These are phyloP conservation scores for Pseudocercospora macadamiae DNA, from an alignment of 2,329 filamentous ascomycete species.

Conservation along the genomic window DNA sequence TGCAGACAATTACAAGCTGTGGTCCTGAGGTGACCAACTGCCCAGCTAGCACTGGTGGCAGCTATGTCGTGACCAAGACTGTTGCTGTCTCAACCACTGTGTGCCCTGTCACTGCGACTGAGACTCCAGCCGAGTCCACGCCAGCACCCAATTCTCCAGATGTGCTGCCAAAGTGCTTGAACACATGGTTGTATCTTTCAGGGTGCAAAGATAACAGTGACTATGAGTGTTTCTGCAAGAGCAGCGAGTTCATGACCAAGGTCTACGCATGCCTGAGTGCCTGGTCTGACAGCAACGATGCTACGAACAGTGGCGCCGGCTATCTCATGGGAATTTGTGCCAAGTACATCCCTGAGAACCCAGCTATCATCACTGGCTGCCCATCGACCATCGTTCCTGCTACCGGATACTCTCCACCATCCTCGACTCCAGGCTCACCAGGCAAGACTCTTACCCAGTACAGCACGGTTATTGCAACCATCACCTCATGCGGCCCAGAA, in stretches of 20 bases:
- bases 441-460: slow-evolving; percentile 28
- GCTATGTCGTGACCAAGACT: slow-evolving; percentile 34
- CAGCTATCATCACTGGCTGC: slow-evolving; percentile 79
- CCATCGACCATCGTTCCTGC: slow-evolving; percentile 60
- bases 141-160: slow-evolving; percentile 58
- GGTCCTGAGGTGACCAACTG: slow-evolving; percentile 39
- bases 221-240: slow-evolving; percentile 82
- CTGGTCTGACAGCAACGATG: slow-evolving; percentile 67
- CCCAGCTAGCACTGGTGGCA: slow-evolving; percentile 39
- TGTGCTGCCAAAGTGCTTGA: slow-evolving; percentile 84
- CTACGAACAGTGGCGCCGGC: slow-evolving; percentile 71
- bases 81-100: slow-evolving; percentile 45
- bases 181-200: slow-evolving; percentile 79
- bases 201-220: slow-evolving; percentile 85
- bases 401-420: slow-evolving; percentile 31
- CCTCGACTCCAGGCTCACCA: slow-evolving; percentile 16
- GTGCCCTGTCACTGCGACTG: slow-evolving; percentile 41
- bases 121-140: slow-evolving; percentile 16
- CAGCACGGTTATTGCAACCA: slow-evolving; percentile 39
- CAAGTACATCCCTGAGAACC: slow-evolving; percentile 72
- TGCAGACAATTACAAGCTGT: slow-evolving; percentile 42
- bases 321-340: slow-evolving; percentile 95
- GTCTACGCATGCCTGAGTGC: slow-evolving; percentile 82
- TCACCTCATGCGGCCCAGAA: slow-evolving; percentile 44
- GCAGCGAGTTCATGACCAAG: slow-evolving; percentile 72